These are phyloP conservation scores for Saccharomycopsis sp. DNA, from an alignment of 805 yeast genomes.

Conservation along the genomic window DNA sequence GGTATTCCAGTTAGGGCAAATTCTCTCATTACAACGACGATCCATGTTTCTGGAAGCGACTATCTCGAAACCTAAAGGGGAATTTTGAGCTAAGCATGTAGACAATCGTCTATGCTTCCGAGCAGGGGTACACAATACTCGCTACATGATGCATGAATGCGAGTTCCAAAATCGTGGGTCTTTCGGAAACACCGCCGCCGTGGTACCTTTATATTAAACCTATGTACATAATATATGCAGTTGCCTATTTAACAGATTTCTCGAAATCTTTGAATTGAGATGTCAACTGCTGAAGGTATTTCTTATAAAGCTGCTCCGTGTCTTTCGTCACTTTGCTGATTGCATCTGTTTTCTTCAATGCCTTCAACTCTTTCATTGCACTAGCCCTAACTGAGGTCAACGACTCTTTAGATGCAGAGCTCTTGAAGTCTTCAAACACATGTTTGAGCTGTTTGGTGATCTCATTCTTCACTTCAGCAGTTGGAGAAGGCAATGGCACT, in stretches of 20 bases:
- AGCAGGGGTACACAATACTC: too few species aligned
- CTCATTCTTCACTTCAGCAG: constrained; percentile 56
- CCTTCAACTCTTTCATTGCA: constrained; percentile 49
- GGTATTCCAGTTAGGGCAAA: too few species aligned
- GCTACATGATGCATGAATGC: too few species aligned
- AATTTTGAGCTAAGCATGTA: too few species aligned
- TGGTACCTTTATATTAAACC: too few species aligned
- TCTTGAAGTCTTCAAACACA: constrained; percentile 57
- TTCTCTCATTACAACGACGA: too few species aligned
- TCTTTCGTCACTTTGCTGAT: constrained; percentile 50
- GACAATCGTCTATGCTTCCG: too few species aligned
- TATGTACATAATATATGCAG: too few species aligned
- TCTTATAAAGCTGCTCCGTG: constrained; percentile 66
- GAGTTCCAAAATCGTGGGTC: too few species aligned
- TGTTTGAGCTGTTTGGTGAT: constrained; percentile 55
- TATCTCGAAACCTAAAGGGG: too few species aligned
- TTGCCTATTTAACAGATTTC: constrained; percentile 27
- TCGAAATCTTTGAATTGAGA: constrained; percentile 53
- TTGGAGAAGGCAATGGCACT: constrained; percentile 68
- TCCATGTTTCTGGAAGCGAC: too few species aligned
- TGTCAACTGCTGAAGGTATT: constrained; percentile 50
- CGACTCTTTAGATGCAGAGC: constrained; percentile 38
- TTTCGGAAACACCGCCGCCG: too few species aligned
- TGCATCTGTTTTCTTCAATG: constrained; percentile 45
- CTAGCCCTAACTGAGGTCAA: constrained; percentile 53